Conservation (phyloP, 345 rosid genomes). For the Citropsis articulata region DNA sequence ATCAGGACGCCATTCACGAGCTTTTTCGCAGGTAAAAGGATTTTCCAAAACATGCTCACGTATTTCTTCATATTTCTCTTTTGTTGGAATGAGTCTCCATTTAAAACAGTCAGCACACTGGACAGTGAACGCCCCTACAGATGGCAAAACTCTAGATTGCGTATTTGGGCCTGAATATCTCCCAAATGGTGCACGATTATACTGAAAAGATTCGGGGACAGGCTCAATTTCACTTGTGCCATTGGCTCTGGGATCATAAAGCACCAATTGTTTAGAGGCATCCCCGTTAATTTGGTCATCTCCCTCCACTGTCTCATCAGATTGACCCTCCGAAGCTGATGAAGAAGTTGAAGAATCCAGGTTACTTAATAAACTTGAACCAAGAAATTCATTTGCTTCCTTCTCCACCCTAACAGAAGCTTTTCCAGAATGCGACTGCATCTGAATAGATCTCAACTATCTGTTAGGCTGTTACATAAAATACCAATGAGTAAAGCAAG, state of each 20-base stretch:
- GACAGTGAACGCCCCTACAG: constrained; percentile 86
- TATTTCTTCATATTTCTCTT: constrained; percentile 87
- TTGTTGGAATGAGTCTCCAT: constrained; percentile 91
- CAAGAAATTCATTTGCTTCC: constrained; percentile 30
- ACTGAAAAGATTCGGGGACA: constrained; percentile 23
- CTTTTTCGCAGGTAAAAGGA: constrained; percentile 70
- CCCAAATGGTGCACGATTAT: constrained; percentile 19
- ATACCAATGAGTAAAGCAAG: neutral
- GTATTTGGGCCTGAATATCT: constrained; percentile 24
- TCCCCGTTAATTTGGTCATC: constrained; percentile 26
- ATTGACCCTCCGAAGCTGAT: constrained; percentile 31
- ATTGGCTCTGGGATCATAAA: constrained; percentile 50
- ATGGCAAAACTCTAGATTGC: constrained; percentile 47
- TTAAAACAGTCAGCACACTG: constrained; percentile 87
- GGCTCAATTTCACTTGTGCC: constrained; percentile 32
- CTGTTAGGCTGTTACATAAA: constrained; percentile 16
- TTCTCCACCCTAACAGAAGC: constrained; percentile 32
- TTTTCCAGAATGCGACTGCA: constrained; percentile 38
- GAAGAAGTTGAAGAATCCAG: constrained; percentile 37
- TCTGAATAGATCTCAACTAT: constrained; percentile 32
- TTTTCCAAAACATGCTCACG: constrained; percentile 70
- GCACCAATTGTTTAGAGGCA: constrained; percentile 56
- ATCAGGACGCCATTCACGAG: constrained; percentile 74
- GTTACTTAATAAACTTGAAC: constrained; percentile 26
- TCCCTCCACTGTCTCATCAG: constrained; percentile 28